Evolutionary conservation across 2,329 filamentous ascomycete genomes (phyloP).

Genomic region (Colletotrichum graminicola): DNA sequence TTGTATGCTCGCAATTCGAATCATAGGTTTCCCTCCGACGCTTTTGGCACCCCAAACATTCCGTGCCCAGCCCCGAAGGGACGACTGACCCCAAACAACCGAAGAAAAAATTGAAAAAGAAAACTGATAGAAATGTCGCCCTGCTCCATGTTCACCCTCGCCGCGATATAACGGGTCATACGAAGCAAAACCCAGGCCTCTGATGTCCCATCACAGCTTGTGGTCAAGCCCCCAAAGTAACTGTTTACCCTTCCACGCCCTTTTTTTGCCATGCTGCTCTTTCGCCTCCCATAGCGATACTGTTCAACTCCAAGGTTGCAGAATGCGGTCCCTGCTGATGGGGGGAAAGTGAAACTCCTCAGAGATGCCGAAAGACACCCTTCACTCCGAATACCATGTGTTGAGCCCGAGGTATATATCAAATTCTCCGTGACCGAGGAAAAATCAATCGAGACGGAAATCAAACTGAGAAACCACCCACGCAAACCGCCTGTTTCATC

Average conservation of each 20-base stretch:
- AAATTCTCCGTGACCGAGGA: slow-evolving; percentile 41
- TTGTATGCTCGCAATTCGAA: slow-evolving; percentile 41
- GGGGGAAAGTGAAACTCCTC: slow-evolving; percentile 42
- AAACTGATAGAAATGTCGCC: slow-evolving; percentile 22
- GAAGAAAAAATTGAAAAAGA: not conserved
- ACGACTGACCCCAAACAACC: slow-evolving; percentile 28
- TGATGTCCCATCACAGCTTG: slow-evolving; percentile 28
- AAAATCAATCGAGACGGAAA: slow-evolving; percentile 39
- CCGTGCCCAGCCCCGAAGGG: slow-evolving; percentile 34
- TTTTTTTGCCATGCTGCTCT: slow-evolving; percentile 40
- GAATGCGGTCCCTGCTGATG: slow-evolving; percentile 40
- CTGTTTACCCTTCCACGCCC: slow-evolving; percentile 20
- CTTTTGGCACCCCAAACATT: slow-evolving; percentile 37
- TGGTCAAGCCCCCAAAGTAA: slow-evolving; percentile 21
- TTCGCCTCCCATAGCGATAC: slow-evolving; percentile 31
- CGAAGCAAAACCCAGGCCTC: slow-evolving; percentile 35
- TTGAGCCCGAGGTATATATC: slow-evolving; percentile 43
- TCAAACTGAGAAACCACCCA: slow-evolving; percentile 36
- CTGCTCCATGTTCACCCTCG: slow-evolving; percentile 39
- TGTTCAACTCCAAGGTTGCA: slow-evolving; percentile 41
- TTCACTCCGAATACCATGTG: slow-evolving; percentile 41
- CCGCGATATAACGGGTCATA: slow-evolving; percentile 31
- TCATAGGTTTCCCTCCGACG: slow-evolving; percentile 39
- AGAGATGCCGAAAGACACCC: slow-evolving; percentile 41
- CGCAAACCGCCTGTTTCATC: slow-evolving; percentile 23